These are phyloP conservation scores for Podila minutissima DNA, from an alignment of 192 early-diverging fungal genomes.

Conservation along the genomic window DNA sequence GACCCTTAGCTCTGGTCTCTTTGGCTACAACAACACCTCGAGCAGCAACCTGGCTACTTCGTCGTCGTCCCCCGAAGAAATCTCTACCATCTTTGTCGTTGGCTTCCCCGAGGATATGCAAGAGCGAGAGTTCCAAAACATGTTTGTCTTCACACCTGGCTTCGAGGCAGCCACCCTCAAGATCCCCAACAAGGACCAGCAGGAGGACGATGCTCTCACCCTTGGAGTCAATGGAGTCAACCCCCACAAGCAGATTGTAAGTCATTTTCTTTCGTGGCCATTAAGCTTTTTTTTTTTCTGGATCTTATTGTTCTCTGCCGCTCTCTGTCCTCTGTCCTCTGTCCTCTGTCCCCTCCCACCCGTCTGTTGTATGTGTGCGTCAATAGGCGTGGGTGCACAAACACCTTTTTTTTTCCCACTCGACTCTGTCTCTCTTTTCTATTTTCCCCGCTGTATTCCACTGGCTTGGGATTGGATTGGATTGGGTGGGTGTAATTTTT, in stretches of 20 bases:
- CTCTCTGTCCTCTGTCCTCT: no score
- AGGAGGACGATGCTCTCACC: slow-evolving; percentile 59
- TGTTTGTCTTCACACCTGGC: slow-evolving; percentile 98
- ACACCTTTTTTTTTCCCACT: no score
- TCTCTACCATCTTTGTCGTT: slow-evolving; percentile 99
- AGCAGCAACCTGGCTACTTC: background rate
- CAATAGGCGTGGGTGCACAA: no score
- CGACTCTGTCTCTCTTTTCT: no score
- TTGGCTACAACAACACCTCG: slow-evolving; percentile 19
- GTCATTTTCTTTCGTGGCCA: slow-evolving; percentile 31
- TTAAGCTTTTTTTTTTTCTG: background rate
- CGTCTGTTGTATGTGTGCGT: no score
- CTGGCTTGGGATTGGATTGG: no score
- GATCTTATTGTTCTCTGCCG: no score
- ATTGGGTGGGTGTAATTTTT: no score
- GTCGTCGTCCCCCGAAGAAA: slow-evolving; percentile 72
- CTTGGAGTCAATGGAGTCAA: slow-evolving; percentile 60
- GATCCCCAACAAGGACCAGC: slow-evolving; percentile 75
- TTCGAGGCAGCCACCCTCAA: slow-evolving; percentile 99
- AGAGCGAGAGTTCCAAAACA: slow-evolving; percentile 99
- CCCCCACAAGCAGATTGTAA: slow-evolving; percentile 90
- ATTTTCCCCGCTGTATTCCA: no score
- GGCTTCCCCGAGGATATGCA: slow-evolving; percentile 99
- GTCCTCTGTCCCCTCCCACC: no score
- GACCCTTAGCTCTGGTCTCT: slow-evolving; percentile 33